Evolutionary conservation across 1,284 basidiomycete species (phyloP).

Genomic region (Trichosporon sp.): DNA sequence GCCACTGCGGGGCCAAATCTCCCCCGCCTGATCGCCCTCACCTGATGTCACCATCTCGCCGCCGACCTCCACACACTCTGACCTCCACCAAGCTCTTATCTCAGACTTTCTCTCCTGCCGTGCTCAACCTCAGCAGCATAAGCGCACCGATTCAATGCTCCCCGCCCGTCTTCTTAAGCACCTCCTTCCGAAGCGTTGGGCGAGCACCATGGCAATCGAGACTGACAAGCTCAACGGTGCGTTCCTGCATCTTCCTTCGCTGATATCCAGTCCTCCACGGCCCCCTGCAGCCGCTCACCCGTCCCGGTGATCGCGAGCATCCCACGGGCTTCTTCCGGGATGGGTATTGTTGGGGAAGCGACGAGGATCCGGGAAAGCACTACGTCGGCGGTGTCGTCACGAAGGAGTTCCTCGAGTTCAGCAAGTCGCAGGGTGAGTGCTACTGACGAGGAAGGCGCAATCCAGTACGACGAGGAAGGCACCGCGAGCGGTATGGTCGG

Average conservation of each 20-base stretch:
- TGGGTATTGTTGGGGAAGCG: constrained; percentile 50
- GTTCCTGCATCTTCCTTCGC: constrained; percentile 4
- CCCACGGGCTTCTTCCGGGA: constrained; percentile 51
- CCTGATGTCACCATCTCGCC: background rate
- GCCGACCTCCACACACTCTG: background rate
- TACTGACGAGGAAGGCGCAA: too few relatives aligned
- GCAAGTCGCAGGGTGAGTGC: constrained; percentile 45
- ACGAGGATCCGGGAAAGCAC: constrained; percentile 48
- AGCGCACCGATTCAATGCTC: background rate
- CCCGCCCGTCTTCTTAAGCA: background rate
- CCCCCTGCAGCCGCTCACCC: constrained; percentile 47
- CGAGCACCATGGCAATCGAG: constrained; percentile 48
- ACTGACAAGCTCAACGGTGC: constrained; percentile 44
- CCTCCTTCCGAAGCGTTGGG: constrained; percentile 25
- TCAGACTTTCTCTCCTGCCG: background rate
- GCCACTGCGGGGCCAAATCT: background rate
- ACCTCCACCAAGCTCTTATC: background rate
- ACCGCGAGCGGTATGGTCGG: too few relatives aligned
- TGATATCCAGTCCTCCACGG: constrained; percentile 42
- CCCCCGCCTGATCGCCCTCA: too few relatives aligned
- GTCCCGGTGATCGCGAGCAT: constrained; percentile 40
- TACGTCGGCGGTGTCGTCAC: constrained; percentile 51
- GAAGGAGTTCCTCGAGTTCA: constrained; percentile 52
- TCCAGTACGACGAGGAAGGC: too few relatives aligned
- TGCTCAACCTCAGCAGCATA: background rate